Evolutionary conservation across 129 eudicot species (phyloP).

Genomic region (Mikania micrantha): DNA sequence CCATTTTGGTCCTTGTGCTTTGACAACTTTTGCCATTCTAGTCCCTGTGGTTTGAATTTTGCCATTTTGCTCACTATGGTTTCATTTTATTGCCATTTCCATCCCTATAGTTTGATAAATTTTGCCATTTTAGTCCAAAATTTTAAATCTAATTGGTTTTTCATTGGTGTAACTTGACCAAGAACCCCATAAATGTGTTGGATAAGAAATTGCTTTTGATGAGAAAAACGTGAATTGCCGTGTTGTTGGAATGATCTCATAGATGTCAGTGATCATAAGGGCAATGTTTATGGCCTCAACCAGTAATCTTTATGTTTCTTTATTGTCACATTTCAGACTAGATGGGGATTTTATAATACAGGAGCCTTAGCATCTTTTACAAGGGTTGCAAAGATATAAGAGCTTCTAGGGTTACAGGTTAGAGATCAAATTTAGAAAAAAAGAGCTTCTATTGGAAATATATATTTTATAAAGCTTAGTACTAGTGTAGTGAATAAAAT

Average conservation of each 20-base stretch:
- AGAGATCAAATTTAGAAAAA: background rate
- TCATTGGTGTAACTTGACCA: background rate
- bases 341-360: conserved; percentile 67
- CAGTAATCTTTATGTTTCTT: conserved; percentile 16
- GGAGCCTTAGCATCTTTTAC: conserved; percentile 74
- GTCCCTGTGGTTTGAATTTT: no score
- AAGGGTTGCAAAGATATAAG: conserved; percentile 82
- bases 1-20: no score
- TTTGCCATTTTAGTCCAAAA: no score
- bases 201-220: background rate
- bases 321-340: conserved; percentile 46
- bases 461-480: no score
- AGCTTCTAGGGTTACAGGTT: conserved; percentile 87
- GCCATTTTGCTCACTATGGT: no score
- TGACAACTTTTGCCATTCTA: no score
- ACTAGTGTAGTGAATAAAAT: no score
- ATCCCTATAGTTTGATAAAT: no score
- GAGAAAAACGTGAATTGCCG: background rate
- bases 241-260: background rate
- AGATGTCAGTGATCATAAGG: background rate
- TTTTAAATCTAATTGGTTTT: no score
- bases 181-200: background rate
- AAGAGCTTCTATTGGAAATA: no score
- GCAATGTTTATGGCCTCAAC: background rate
- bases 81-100: no score